Evolutionary conservation across 495 filamentous ascomycete genomes (phyloP).

Genomic region (Aspergillus baeticus): DNA sequence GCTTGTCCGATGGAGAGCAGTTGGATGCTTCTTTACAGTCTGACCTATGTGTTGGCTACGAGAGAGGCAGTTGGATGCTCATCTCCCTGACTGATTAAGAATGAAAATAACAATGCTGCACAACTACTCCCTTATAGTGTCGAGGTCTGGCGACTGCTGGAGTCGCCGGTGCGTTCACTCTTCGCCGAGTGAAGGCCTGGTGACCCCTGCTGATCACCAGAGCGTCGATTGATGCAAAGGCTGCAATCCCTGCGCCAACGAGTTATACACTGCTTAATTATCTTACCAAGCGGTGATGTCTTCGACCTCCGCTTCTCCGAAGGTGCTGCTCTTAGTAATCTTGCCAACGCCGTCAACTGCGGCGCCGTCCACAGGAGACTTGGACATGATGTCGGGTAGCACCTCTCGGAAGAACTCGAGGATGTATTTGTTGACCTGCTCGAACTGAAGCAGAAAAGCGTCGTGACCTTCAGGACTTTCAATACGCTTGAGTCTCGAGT

Average conservation of each 20-base stretch:
- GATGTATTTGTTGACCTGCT: constrained; percentile 90
- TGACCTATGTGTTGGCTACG: constrained; percentile 34
- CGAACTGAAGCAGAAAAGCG: constrained; percentile 93
- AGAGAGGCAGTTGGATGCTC: constrained; percentile 51
- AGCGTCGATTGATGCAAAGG: constrained; percentile 23
- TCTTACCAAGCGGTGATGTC: constrained; percentile 94
- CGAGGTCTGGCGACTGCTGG: constrained; percentile 6
- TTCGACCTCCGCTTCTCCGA: constrained; percentile 93
- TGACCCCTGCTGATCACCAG: constrained; percentile 4
- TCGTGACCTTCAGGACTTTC: constrained; percentile 95
- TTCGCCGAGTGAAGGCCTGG: constrained; percentile 16
- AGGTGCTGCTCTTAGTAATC: constrained; percentile 77
- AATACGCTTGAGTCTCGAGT: constrained; percentile 77
- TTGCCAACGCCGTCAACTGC: constrained; percentile 37
- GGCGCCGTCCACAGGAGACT: constrained; percentile 45
- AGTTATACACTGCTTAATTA: constrained; percentile 1
- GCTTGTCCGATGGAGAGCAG: constrained; percentile 48
- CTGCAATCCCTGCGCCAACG: constrained; percentile 33
- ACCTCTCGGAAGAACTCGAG: constrained; percentile 79
- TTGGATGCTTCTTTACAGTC: constrained; percentile 53
- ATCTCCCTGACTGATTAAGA: constrained; percentile 46
- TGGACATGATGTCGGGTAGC: constrained; percentile 81
- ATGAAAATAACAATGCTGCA: constrained; percentile 40
- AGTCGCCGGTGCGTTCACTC: constrained; percentile 20
- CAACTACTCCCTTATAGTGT: constrained; percentile 37